These are phyloP conservation scores for Saturnispora zaruensis DNA, from an alignment of 805 yeast species.

Conservation along the genomic window DNA sequence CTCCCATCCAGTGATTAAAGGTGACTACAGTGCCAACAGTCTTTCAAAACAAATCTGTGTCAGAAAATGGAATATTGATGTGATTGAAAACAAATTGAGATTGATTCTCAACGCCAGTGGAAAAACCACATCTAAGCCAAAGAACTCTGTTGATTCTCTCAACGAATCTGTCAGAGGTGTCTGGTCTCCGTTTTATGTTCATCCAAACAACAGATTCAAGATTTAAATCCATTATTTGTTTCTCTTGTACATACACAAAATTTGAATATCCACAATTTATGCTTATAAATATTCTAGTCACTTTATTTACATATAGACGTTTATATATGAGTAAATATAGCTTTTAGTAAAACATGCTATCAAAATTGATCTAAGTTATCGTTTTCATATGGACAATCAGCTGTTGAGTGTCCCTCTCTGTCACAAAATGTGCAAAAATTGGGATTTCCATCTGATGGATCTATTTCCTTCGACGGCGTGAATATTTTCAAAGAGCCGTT, in stretches of 20 bases:
- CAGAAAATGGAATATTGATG: constrained; percentile 55
- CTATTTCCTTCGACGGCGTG: constrained; percentile 39
- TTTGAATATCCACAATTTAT: background rate
- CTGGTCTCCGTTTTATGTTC: constrained; percentile 93
- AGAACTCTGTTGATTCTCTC: constrained; percentile 68
- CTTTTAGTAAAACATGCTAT: constrained; percentile 6
- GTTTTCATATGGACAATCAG: constrained; percentile 80
- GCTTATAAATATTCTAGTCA: constrained; percentile 5
- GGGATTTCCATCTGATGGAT: constrained; percentile 65
- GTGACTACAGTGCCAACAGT: constrained; percentile 40
- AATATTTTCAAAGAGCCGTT: constrained; percentile 30
- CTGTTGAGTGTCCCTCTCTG: constrained; percentile 76
- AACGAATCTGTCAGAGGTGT: constrained; percentile 89
- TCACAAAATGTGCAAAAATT: constrained; percentile 95
- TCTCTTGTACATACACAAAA: background rate
- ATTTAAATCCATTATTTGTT: constrained; percentile 24
- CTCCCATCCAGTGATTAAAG: constrained; percentile 62
- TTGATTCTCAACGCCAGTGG: constrained; percentile 67
- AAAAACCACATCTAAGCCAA: constrained; percentile 47
- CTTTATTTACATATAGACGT: background rate
- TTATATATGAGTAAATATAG: constrained; percentile 12
- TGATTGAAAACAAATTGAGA: constrained; percentile 56
- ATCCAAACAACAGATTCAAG: constrained; percentile 40
- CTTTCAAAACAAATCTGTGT: constrained; percentile 48
- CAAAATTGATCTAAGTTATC: constrained; percentile 29